These are phyloP conservation scores for Myxozyma udenii DNA, from an alignment of 805 yeast species.

Conservation along the genomic window DNA sequence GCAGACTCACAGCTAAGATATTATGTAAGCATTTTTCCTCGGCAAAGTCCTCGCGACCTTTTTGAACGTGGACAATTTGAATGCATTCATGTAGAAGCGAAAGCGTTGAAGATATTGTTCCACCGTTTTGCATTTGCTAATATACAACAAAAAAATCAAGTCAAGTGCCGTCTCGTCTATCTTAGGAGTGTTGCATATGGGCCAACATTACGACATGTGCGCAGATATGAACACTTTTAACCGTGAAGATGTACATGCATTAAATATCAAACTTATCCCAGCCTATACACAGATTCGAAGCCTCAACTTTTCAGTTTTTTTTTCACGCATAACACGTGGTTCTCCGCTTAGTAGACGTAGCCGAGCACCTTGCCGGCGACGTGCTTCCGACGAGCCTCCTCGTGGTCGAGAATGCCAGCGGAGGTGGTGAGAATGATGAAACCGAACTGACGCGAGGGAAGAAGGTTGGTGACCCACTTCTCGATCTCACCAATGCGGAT, in stretches of 20 bases:
- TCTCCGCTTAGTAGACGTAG: slow-evolving; percentile 72
- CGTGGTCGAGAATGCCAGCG: slow-evolving; percentile 99
- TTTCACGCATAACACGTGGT: neutral
- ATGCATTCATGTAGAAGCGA: too few species aligned
- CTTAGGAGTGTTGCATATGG: too few species aligned
- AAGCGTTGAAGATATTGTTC: too few species aligned
- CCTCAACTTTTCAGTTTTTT: slow-evolving; percentile 1
- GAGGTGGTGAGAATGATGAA: slow-evolving; percentile 96
- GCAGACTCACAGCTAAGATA: too few species aligned
- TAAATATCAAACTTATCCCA: neutral
- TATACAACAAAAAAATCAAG: too few species aligned
- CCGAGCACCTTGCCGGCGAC: slow-evolving; percentile 98
- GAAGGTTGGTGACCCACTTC: slow-evolving; percentile 97
- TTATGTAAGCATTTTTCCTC: too few species aligned
- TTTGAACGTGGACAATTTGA: too few species aligned
- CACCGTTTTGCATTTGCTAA: too few species aligned
- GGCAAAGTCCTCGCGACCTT: too few species aligned
- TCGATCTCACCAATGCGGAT: slow-evolving; percentile 92
- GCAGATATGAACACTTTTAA: too few species aligned
- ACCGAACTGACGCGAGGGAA: slow-evolving; percentile 99
- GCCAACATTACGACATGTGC: too few species aligned
- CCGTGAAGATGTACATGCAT: neutral
- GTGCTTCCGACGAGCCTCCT: slow-evolving; percentile 99
- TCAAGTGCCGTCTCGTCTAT: too few species aligned
- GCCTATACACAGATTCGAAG: slow-evolving; percentile 7